A percentile compares a stretch with the other conserved stretches of the same genome.
phyloP scores from a whole-genome alignment of 306 rosid species.

The Pterocarpus macrocarpus region DNA sequence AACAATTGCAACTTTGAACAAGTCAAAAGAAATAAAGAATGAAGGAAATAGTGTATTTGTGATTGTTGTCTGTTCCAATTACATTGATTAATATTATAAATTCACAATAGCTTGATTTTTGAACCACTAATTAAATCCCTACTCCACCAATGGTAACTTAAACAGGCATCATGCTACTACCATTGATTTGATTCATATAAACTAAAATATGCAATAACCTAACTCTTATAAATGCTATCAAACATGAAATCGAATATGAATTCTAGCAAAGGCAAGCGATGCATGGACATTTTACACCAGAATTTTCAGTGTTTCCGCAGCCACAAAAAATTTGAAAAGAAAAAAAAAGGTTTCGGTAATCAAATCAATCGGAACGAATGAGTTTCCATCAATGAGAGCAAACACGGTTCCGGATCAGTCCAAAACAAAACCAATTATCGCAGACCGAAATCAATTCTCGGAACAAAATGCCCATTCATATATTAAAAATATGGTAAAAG shows the following conservation, averaged over 20 bases:
- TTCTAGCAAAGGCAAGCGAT: not conserved
- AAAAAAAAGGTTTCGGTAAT: not conserved
- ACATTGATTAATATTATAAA: not conserved
- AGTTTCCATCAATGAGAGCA: conserved; percentile 38
- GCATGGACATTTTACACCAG: conserved; percentile 29
- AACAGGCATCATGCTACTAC: too few relatives aligned
- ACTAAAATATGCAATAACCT: not conserved
- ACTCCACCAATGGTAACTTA: not conserved
- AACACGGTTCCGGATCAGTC: conserved; percentile 42
- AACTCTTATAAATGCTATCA: not conserved
- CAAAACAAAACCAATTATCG: conserved; percentile 1
- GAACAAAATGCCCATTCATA: conserved; percentile 23
- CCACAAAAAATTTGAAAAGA: not conserved
- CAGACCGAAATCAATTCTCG: conserved; percentile 3
- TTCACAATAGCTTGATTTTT: conserved; percentile 22
- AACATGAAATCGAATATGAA: not conserved
- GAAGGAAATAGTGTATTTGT: not conserved
- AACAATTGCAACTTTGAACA: conserved; percentile 6
- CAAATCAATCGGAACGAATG: conserved; percentile 33
- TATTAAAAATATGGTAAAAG: not conserved
- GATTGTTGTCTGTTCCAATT: not conserved
- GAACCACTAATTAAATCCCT: conserved; percentile 21
- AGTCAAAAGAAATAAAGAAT: conserved; percentile 24
- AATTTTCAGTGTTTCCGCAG: not conserved
- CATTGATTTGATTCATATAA: conserved; percentile 13